Evolutionary conservation across 1,284 basidiomycete species (phyloP), one percentile per base, ranked within the genome.

Genomic region (Gymnopus androsaceus): DNA sequence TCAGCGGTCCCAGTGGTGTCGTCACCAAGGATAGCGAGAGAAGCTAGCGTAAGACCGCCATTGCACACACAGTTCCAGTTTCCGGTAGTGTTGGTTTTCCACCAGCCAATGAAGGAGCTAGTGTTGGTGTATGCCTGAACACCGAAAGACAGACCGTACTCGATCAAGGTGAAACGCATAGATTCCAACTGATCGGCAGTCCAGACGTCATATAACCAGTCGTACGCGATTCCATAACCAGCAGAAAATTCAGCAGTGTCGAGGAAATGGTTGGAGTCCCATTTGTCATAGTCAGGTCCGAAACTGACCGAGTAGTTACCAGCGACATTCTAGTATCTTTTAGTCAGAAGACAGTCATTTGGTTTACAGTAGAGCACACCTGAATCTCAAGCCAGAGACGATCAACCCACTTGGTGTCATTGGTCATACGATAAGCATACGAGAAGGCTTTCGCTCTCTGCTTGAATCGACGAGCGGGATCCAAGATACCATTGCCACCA

Each of bases 61-160:
- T 98, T 99, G 78, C 89, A 94, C 60, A 98, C 93, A 66, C 96
- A 98, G 73, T 98, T 98, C 95, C 95, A 98, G 78, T 98, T 98
- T 41, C 96, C 89, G 34, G 74, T 74, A 34, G 76, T 83, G 60
- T 78, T 78, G 47, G 54, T 77, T 52, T 66, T 68, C 85, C 84
- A 87, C 87, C 89, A 87, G 54, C 86, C 79, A 48, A 70, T 73
- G 63, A 48, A 72, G 40, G 47, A 72, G 55, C 75, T 70, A 49
- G 74, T 63, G 55, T 74, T 70, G 36, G 72, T 76, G 63, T 81
- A 83, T 1, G 82, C 83, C 37, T 63, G 64, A 36, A 83, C 56
- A 64, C 91, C 93, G 46, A 77, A 83, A 55, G 72, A 70, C 19
- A 98, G 82, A 63, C 94, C 97, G 63, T 90, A 88, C 59, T 80